A percentile compares a stretch with the other conserved stretches of the same genome.
Evolutionary conservation across 352 stramenopile genomes (phyloP).

Genomic region (Globisporangium iwayamae): DNA sequence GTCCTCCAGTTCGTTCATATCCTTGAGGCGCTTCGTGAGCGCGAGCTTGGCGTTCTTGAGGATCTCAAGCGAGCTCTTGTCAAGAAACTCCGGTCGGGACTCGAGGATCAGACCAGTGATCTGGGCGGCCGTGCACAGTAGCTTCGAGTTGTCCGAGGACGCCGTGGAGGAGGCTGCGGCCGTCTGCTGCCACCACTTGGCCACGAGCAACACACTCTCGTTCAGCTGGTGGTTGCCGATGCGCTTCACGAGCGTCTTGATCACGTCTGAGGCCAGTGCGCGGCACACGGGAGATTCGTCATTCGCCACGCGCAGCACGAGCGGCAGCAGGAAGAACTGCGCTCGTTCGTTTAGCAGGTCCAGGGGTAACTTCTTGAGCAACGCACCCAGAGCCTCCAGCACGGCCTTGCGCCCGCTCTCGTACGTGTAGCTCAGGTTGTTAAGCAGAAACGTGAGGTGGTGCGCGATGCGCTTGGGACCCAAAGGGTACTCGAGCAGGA

Average conservation of each 20-base stretch:
- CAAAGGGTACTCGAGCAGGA: slow-evolving; percentile 96
- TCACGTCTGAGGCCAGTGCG: slow-evolving; percentile 67
- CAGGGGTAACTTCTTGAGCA: slow-evolving; percentile 91
- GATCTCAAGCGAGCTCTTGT: slow-evolving; percentile 50
- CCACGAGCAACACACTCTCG: slow-evolving; percentile 84
- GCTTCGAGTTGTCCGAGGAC: slow-evolving; percentile 41
- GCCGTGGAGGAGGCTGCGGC: not conserved
- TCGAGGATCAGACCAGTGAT: slow-evolving; percentile 72
- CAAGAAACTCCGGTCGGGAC: slow-evolving; percentile 70
- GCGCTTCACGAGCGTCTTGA: slow-evolving; percentile 85
- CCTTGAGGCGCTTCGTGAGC: slow-evolving; percentile 31
- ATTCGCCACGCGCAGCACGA: slow-evolving; percentile 96
- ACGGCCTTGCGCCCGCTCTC: slow-evolving; percentile 91
- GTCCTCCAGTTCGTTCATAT: slow-evolving; percentile 43
- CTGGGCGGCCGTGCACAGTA: slow-evolving; percentile 68
- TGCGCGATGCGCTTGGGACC: slow-evolving; percentile 90
- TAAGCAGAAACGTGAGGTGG: slow-evolving; percentile 93
- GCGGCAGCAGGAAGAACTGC: slow-evolving; percentile 93
- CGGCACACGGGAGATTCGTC: slow-evolving; percentile 91
- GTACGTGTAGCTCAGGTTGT: slow-evolving; percentile 96
- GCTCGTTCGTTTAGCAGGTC: slow-evolving; percentile 89
- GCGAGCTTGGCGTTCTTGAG: slow-evolving; percentile 33
- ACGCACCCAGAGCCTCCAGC: slow-evolving; percentile 82
- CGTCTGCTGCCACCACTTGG: slow-evolving; percentile 78
- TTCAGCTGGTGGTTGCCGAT: slow-evolving; percentile 90